Evolutionary conservation across 495 filamentous ascomycete genomes (phyloP), one percentile per base, ranked within the genome.

Genomic region (Penicillium coprophilum): DNA sequence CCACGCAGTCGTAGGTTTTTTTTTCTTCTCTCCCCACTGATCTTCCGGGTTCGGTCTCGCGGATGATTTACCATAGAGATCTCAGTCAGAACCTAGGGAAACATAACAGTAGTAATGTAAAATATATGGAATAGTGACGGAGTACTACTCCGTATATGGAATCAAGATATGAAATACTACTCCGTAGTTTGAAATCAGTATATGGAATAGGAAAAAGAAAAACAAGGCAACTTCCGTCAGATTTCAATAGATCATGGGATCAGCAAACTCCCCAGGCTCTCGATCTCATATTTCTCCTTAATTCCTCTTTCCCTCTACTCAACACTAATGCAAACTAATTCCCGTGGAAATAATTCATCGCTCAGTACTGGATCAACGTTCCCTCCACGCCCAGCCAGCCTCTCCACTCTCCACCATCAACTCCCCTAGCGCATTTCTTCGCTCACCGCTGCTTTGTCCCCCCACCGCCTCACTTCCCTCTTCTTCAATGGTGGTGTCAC

Each of bases 391-490:
- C 53, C 52, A 53, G 48, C 61, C 57, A 55, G 45, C 59, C 68
- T 64, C 65, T 60, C 66, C 69, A 64, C 62, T 60, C 53, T 57
- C 57, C 57, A 55, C 54, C 67, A 46, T 50, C 53, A 69, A 53
- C 53, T 67, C 64, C 65, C 69, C 67, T 76, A 75, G 69, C 70
- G 75, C 68, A 71, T 71, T 66, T 67, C 61, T 56, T 57, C 57
- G 31, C 70, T 77, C 74, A 78, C 76, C 76, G 76, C 76, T 75
- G 74, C 73, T 78, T 78, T 75, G 73, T 61, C 58, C 68, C 72
- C 72, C 75, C 68, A 70, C 67, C 66, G 67, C 68, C 67, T 73
- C 70, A 63, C 63, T 60, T 63, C 64, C 64, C 56, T 44, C 61
- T 43, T 55, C 60, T 60, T 62, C 23, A 52, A 52, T 52, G 58